Evolutionary conservation across 805 yeast genomes (phyloP).

Genomic region (Dipodascopsis tothii): DNA sequence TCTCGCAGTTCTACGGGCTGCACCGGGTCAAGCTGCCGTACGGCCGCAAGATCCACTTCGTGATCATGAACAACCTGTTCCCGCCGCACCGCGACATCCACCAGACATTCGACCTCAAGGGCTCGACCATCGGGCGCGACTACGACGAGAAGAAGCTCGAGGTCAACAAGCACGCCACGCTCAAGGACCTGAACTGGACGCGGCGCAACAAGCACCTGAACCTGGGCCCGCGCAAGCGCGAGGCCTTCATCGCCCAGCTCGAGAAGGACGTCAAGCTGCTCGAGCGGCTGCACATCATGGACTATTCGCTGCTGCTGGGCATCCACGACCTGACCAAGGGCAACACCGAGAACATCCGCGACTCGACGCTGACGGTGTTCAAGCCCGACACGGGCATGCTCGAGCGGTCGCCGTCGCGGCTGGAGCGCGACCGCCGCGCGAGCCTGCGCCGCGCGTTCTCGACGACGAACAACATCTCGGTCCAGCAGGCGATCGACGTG

Average conservation of each 20-base stretch:
- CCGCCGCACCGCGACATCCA: slow-evolving; percentile 89
- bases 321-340: slow-evolving; percentile 68
- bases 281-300: slow-evolving; percentile 80
- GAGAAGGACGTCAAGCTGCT: slow-evolving; percentile 66
- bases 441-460: slow-evolving; percentile 17
- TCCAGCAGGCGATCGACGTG: slow-evolving; percentile 13
- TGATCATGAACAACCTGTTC: slow-evolving; percentile 94
- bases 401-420: slow-evolving; percentile 16
- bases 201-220: slow-evolving; percentile 55
- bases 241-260: slow-evolving; percentile 59
- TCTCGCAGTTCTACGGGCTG: slow-evolving; percentile 93
- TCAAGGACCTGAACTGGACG: slow-evolving; percentile 83
- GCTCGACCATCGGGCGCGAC: slow-evolving; percentile 77
- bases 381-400: slow-evolving; percentile 28
- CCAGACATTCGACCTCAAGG: slow-evolving; percentile 81
- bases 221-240: slow-evolving; percentile 65
- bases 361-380: slow-evolving; percentile 31
- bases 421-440: slow-evolving; percentile 15
- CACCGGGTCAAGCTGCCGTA: slow-evolving; percentile 89
- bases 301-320: slow-evolving; percentile 83
- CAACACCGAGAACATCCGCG: slow-evolving; percentile 38
- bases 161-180: slow-evolving; percentile 38
- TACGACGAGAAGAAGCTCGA: slow-evolving; percentile 22
- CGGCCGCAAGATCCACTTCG: slow-evolving; percentile 74
- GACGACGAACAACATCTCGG: slow-evolving; percentile 4